Base-by-base conservation (phyloP, 306 rosid species). In the Psophocarpus tetragonolobus region DNA sequence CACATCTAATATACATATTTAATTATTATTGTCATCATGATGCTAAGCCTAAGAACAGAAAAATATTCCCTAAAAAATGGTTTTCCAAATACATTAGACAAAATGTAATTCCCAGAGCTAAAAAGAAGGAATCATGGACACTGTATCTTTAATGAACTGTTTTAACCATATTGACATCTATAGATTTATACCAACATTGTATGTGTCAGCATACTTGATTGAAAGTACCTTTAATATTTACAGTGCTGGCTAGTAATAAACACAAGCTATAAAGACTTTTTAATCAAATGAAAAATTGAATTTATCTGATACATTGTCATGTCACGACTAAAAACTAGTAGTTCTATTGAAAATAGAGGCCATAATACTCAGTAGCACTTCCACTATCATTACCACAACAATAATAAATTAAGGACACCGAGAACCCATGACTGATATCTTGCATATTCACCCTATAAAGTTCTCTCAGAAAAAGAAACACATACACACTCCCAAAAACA, bases 301-400 rank as follows among this genome's bases (percentile, higher is more conserved):
- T 50, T 29, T 50, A 63, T 45, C 30, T 29, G 54, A 42, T 45
- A 8, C 30, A 61, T 18, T 27, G 26, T 23, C 18, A 5, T 13
- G 60, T 18, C 47, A 11, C 3, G 23, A 60, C 39, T 29, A 30
- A 14, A 41, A 73, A 44, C 32, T 74, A 66, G 44, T 15, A 62
- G 47, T 51, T 76, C 68, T 41, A 15, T 5, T 5, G 18, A 15
- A 71, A 21, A 36, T 68, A 14, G 24, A 61, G 44, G 53, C 14
- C 63, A 76, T 15, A 75, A 75, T 69, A 39, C 3, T 62, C 11
- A 42, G 75, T 13, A 44, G 39, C 47, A 77, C 58, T 56, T 71
- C 21, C 68, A 71, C 27, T 27, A 5, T 45, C 64, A 72, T 57
- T 51, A 54, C 53, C 41, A 60, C 51, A 18, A 60, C 12, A 60